Conservation (phyloP, 495 filamentous ascomycete genomes). For the Aspergillus nanangensis region DNA sequence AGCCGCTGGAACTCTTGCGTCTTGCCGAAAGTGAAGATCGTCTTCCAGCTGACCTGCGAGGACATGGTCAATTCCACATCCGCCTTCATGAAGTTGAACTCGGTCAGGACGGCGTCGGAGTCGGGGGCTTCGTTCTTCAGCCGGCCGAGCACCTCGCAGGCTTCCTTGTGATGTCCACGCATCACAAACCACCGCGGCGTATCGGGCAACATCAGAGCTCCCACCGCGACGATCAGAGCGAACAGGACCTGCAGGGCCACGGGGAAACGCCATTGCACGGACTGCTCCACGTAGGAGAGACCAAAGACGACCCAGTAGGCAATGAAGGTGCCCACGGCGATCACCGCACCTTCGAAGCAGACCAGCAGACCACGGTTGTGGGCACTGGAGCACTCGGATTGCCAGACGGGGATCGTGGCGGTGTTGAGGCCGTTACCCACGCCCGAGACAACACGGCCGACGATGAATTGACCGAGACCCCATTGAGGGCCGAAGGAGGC, state of each 20-base stretch:
- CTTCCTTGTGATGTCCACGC: slow-evolving; percentile 4
- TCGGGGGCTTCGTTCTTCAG: slow-evolving; percentile 15
- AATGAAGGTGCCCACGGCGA: slow-evolving; percentile 43
- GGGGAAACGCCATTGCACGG: slow-evolving; percentile 43
- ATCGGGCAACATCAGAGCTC: slow-evolving; percentile 44
- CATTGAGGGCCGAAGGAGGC: slow-evolving; percentile 28
- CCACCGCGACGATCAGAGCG: slow-evolving; percentile 26
- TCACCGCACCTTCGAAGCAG: slow-evolving; percentile 39
- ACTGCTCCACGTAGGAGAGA: slow-evolving; percentile 28
- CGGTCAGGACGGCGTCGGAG: slow-evolving; percentile 19
- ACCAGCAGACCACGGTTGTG: slow-evolving; percentile 29
- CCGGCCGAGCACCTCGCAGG: slow-evolving; percentile 24
- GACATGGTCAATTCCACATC: slow-evolving; percentile 11
- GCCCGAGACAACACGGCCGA: slow-evolving; percentile 48
- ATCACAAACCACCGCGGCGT: slow-evolving; percentile 20
- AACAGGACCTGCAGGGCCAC: slow-evolving; percentile 38
- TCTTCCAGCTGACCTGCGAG: slow-evolving; percentile 11
- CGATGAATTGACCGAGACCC: slow-evolving; percentile 49
- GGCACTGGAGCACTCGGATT: slow-evolving; percentile 34
- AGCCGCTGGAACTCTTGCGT: slow-evolving; percentile 16
- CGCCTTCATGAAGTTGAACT: slow-evolving; percentile 29
- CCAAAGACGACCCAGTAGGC: slow-evolving; percentile 36
- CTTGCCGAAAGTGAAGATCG: slow-evolving; percentile 16
- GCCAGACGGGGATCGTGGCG: slow-evolving; percentile 44
- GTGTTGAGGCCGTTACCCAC: slow-evolving; percentile 38